Evolutionary conservation across 1,284 basidiomycete genomes (phyloP), one percentile per base, ranked within the genome.

Genomic region (Heterobasidion annosum): DNA sequence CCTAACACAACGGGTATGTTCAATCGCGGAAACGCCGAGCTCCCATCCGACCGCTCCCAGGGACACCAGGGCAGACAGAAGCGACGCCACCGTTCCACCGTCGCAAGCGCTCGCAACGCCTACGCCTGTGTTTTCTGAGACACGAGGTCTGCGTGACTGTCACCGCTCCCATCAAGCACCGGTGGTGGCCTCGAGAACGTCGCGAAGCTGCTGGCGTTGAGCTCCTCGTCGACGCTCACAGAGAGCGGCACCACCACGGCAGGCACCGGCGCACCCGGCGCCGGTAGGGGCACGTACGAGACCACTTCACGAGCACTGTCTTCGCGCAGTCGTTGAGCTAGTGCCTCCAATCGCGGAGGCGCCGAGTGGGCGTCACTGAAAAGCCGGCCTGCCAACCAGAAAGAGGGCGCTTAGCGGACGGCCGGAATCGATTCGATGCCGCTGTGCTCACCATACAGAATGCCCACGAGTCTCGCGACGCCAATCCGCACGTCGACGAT

Each of bases 401-500:
- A 43, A 3, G 19, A 45, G 12, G 25, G 15, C 32, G 44, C n/a
- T 32, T n/a, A 33, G 34, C 18, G 15, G 1, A 15, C 44, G 51
- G 46, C 33, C 32, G 46, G 10, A 48, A 50, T 40, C 37, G 10
- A 10, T 1, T n/a, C 12, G 3, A n/a, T 7, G 6, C 2, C 12
- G n/a, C 37, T 0, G 37, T n/a, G 37, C 37, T 40, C 37, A 40
- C 83, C 74, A 60, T 73, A 78, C 50, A 86, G 67, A 45, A 70
- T 66, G 42, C 79, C 78, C 18, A 83, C 70, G 34, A 90, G 74
- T 47, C 90, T 80, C 12, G 93, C 86, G 1, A 95, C 77, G 7
- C 83, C 87, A 56, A 98, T 91, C 45, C 93, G 81, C 48, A 98
- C 93, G 62, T 94, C 93, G 50, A 92, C 75, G 25, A 98, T 82